Percentiles rank a stretch among this genome's conserved stretches.
Evolutionary conservation across 306 rosid species (phyloP).

Genomic region (Pachyrhizus erosus): DNA sequence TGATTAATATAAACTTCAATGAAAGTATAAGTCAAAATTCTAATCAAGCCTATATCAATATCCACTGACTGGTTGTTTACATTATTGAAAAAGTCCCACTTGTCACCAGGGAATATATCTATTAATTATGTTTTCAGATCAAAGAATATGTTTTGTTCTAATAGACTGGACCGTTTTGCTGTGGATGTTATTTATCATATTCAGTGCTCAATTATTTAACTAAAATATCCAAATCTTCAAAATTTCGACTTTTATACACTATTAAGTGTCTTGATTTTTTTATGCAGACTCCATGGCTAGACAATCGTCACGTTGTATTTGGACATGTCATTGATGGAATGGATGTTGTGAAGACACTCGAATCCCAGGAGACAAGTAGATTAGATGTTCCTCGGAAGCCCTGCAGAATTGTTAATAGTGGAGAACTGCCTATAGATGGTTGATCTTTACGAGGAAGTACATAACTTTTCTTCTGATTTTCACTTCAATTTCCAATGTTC

Average conservation of each 20-base stretch:
- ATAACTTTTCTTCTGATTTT: conserved; percentile 28
- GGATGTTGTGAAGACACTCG: conserved; percentile 74
- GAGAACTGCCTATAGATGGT: conserved; percentile 69
- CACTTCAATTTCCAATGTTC: conserved; percentile 31
- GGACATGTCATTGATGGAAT: conserved; percentile 82
- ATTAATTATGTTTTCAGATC: conserved; percentile 19
- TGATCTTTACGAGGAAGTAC: conserved; percentile 45
- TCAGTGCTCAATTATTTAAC: conserved; percentile 14
- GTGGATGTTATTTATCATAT: conserved; percentile 19
- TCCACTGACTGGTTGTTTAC: not conserved
- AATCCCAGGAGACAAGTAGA: conserved; percentile 85
- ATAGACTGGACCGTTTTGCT: not conserved
- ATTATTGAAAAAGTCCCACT: not conserved
- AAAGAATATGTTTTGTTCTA: not conserved
- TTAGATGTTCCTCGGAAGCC: conserved; percentile 73
- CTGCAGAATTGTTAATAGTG: conserved; percentile 77
- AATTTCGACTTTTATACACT: not conserved
- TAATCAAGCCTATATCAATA: not conserved
- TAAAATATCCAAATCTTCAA: not conserved
- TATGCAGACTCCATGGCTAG: conserved; percentile 93
- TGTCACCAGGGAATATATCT: not conserved
- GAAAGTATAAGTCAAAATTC: not conserved
- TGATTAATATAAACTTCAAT: not conserved
- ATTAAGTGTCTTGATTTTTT: conserved; percentile 39
- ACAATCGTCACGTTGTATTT: conserved; percentile 88